Base-by-base conservation (phyloP, 2,329 filamentous ascomycete genomes). In the Knoxdaviesia proteae region DNA sequence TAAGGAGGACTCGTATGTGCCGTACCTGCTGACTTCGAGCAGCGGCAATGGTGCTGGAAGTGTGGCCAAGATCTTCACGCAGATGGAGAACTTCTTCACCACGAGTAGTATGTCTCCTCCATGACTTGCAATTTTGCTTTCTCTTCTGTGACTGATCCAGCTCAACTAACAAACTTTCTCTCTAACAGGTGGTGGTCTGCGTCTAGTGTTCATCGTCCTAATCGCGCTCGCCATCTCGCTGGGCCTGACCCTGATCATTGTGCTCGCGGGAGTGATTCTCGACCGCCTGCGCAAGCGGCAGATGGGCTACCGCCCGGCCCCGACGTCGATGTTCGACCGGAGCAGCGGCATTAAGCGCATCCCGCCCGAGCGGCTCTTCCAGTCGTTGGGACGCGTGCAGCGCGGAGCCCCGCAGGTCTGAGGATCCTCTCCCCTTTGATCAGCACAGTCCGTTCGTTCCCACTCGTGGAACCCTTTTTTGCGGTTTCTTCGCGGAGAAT, bases 221-320 rank as follows among this genome's bases (percentile, higher is more conserved):
- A 88, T 92, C 49, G 77, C 74, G 20, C 72, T 92, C 34, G 84
- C 75, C 44, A 83, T 90, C 46, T 71, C 84, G 1, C 72, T 92
- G 2, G 81, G 67, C 32, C 62, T 88, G 46, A 83, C 84, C 52
- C 79, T 88, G 58, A 61, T 88, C 39, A 68, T 92, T 42, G 81
- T 92, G 42, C 68, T 82, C 41, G 71, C 71, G 20, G 84, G 84
- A 48, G 73, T 92, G 47, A 53, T 82, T 38, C 67, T 86, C 45
- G 83, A 90, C 61, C 74, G 82, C 47, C 66, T 80, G 47, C 74
- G 83, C 51, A 80, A 84, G 61, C 78, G 71, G 62, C 72, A 75
- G 40, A 80, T 88, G 55, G 84, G 84, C 41, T 92, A 92, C 50
- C 64, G 76, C 9, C 82, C 78, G n/a, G 82, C 83, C 34, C 77